A percentile compares a stretch with the other conserved stretches of the same genome.
Conservation (phyloP, 768 basidiomycete genomes). For the Cantharellus anzutake region DNA sequence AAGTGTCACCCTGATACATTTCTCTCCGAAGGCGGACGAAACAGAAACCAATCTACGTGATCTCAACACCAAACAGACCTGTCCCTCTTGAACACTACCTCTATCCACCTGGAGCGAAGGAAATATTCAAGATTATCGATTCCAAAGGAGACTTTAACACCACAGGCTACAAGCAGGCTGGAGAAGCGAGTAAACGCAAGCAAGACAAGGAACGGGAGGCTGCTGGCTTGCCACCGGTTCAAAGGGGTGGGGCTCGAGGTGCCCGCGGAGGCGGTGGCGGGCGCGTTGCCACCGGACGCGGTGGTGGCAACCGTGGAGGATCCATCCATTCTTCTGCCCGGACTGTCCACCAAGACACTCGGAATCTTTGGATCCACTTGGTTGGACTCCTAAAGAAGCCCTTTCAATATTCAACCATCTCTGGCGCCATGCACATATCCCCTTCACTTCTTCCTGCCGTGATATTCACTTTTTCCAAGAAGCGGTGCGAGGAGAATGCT, state of each 20-base stretch:
- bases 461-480: slow-evolving; percentile 94
- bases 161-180: slow-evolving; percentile 81
- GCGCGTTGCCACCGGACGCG: slow-evolving; percentile 30
- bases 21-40: slow-evolving; percentile 61
- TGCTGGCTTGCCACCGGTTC: slow-evolving; percentile 73
- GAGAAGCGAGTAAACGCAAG: slow-evolving; percentile 74
- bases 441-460: slow-evolving; percentile 79
- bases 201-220: slow-evolving; percentile 98
- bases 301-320: slow-evolving; percentile 26
- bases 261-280: slow-evolving; percentile 26
- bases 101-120: slow-evolving; percentile 60
- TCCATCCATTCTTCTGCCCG: slow-evolving; percentile 12
- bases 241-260: slow-evolving; percentile 66
- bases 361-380: slow-evolving; percentile 85
- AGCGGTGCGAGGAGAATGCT: slow-evolving; percentile 92
- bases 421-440: no score
- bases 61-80: slow-evolving; percentile 87
- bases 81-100: slow-evolving; percentile 95
- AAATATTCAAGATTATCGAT: slow-evolving; percentile 85
- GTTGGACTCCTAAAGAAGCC: slow-evolving; percentile 65
- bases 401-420: no score
- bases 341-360: slow-evolving; percentile 54
- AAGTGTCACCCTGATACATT: background rate
- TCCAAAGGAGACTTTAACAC: slow-evolving; percentile 50
- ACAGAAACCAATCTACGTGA: slow-evolving; percentile 98